A percentile compares a stretch with the other conserved stretches of the same genome.
phyloP scores from a whole-genome alignment of 2,329 filamentous ascomycete species.

The Aspergillus fischeri region DNA sequence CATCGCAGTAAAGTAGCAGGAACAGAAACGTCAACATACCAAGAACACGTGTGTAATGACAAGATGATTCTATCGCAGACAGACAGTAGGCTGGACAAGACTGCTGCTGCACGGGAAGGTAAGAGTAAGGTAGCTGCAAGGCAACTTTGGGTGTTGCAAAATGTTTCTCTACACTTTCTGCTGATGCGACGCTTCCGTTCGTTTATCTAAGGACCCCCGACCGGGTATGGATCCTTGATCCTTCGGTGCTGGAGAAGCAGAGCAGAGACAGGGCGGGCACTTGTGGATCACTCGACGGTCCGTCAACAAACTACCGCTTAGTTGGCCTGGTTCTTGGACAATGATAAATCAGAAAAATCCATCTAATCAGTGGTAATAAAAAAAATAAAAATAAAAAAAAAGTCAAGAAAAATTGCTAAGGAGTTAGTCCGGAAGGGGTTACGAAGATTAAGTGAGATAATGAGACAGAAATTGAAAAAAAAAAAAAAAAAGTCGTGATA shows the following conservation, averaged over 20 bases:
- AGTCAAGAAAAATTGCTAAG: not conserved
- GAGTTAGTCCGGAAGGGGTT: constrained; percentile 5
- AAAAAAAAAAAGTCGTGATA: constrained; percentile 8
- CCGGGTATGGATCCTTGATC: constrained; percentile 8
- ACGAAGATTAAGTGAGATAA: constrained; percentile 5
- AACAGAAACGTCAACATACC: constrained; percentile 11
- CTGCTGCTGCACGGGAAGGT: constrained; percentile 16
- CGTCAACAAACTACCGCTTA: constrained; percentile 11
- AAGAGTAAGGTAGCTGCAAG: constrained; percentile 17
- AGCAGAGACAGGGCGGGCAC: constrained; percentile 1
- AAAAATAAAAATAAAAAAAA: not conserved
- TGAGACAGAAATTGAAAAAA: not conserved
- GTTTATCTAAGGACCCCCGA: constrained; percentile 4
- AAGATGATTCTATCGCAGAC: constrained; percentile 6
- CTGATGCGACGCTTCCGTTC: constrained; percentile 1
- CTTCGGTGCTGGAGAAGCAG: constrained; percentile 7
- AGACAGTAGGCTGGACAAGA: constrained; percentile 9
- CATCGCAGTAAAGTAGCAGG: not conserved
- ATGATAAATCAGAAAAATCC: constrained; percentile 10
- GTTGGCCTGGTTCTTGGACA: constrained; percentile 4
- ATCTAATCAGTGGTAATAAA: not conserved
- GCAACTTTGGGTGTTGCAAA: constrained; percentile 13
- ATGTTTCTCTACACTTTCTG: constrained; percentile 11
- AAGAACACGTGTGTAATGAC: constrained; percentile 19
- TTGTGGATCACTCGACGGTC: constrained; percentile 13